These are phyloP conservation scores for Colletotrichum scovillei DNA, from an alignment of 2,329 filamentous ascomycete genomes.

Conservation along the genomic window DNA sequence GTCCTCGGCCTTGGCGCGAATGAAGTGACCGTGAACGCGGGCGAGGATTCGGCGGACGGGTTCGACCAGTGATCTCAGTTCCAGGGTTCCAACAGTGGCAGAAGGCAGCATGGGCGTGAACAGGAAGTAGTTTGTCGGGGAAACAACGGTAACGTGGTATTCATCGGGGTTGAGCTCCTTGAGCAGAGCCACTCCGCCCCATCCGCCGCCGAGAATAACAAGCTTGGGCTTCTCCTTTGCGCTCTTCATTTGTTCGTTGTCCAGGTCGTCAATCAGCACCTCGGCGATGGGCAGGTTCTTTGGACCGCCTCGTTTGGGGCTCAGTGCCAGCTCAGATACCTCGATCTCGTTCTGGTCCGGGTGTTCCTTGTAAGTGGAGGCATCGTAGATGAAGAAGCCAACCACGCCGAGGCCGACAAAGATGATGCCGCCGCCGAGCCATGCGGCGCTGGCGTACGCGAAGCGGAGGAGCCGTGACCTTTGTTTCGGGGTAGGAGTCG, in stretches of 20 bases:
- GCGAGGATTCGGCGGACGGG: constrained; percentile 88
- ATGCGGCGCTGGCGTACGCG: constrained; percentile 76
- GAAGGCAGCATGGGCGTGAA: constrained; percentile 99
- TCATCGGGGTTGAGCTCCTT: constrained; percentile 92
- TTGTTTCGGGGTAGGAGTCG: constrained; percentile 60
- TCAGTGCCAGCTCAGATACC: constrained; percentile 86
- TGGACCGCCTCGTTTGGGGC: constrained; percentile 84
- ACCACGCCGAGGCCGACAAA: constrained; percentile 77
- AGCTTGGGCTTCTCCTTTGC: constrained; percentile 91
- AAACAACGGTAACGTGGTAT: constrained; percentile 96
- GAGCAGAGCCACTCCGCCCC: constrained; percentile 91
- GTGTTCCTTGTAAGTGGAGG: constrained; percentile 86
- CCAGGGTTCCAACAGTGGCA: constrained; percentile 94
- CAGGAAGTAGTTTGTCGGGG: constrained; percentile 94
- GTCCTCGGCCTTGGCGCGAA: constrained; percentile 87
- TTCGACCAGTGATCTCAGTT: constrained; percentile 90
- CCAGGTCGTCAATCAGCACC: constrained; percentile 88
- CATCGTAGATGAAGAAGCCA: constrained; percentile 94
- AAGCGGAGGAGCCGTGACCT: constrained; percentile 65
- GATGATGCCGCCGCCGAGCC: constrained; percentile 79
- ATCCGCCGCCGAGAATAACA: constrained; percentile 93
- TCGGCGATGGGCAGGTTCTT: constrained; percentile 96
- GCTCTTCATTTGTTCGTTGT: constrained; percentile 74
- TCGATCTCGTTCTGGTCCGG: constrained; percentile 76
- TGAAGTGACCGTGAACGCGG: constrained; percentile 85